Conservation (phyloP, 306 rosid genomes). For the Ceratonia siliqua region DNA sequence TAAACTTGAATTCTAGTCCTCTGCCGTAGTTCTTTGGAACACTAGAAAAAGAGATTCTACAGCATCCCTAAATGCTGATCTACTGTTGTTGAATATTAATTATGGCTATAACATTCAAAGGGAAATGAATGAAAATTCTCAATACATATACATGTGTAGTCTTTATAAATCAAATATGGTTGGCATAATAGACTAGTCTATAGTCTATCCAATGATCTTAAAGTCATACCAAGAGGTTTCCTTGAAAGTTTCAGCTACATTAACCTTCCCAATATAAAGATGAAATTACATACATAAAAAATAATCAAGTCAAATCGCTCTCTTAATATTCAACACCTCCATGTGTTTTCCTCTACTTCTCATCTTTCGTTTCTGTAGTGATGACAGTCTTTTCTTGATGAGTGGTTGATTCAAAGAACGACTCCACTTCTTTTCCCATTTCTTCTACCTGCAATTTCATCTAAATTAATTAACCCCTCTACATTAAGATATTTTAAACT, state of each 20-base stretch:
- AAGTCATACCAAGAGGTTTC: no score
- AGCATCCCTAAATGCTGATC: background rate
- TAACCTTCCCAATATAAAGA: no score
- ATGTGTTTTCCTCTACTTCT: background rate
- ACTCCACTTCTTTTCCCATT: slow-evolving; percentile 35
- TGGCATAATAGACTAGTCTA: background rate
- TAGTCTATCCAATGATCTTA: no score
- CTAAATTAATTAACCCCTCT: background rate
- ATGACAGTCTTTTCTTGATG: background rate
- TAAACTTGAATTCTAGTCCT: no score
- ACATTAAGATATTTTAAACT: no score
- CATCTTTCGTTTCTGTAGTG: slow-evolving; percentile 5
- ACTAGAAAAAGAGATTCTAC: background rate
- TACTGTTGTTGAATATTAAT: background rate
- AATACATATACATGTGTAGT: no score
- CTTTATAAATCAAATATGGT: background rate
- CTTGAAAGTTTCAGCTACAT: no score
- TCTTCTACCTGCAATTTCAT: slow-evolving; percentile 48
- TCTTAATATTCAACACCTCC: no score
- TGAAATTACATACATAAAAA: no score
- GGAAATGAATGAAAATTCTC: no score
- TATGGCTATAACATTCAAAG: no score
- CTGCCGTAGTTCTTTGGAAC: background rate
- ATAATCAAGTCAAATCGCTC: no score
- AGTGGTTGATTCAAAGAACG: slow-evolving; percentile 27